Conservation (phyloP, 1,284 basidiomycete genomes). For the Cutaneotrichosporon dermatis region DNA sequence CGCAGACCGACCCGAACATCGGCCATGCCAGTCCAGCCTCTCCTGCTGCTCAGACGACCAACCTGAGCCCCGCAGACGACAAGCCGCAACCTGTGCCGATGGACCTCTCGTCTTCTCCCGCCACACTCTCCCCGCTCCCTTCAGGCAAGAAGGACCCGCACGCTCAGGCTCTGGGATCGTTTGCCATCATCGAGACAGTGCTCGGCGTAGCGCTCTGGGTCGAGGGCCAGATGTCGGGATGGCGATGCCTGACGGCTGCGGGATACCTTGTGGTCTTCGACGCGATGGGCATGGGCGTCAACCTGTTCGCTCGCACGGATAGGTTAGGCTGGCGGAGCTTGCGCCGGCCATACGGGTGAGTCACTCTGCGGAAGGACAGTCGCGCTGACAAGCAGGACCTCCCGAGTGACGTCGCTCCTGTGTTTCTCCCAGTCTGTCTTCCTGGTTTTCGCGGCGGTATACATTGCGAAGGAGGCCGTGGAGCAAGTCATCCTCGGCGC, state of each 20-base stretch:
- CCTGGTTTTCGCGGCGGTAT: slow-evolving; percentile 82
- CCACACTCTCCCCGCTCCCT: slow-evolving; percentile 30
- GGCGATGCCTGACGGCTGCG: slow-evolving; percentile 78
- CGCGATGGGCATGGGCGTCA: slow-evolving; percentile 67
- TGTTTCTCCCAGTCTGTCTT: slow-evolving; percentile 86
- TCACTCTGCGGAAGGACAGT: slow-evolving; percentile 12
- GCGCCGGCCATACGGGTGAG: slow-evolving; percentile 65
- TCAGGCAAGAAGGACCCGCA: slow-evolving; percentile 39
- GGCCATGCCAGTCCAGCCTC: background rate
- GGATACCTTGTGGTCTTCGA: slow-evolving; percentile 98
- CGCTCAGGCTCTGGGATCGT: slow-evolving; percentile 47
- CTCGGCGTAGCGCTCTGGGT: slow-evolving; percentile 70
- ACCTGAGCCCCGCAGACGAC: slow-evolving; percentile 14
- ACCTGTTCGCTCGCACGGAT: slow-evolving; percentile 53
- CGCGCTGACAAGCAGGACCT: slow-evolving; percentile 54
- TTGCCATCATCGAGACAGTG: slow-evolving; percentile 51
- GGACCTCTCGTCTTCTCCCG: slow-evolving; percentile 18
- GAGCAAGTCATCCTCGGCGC: slow-evolving; percentile 68
- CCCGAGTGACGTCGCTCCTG: slow-evolving; percentile 68
- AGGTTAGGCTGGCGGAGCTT: slow-evolving; percentile 39
- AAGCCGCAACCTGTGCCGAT: slow-evolving; percentile 32
- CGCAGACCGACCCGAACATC: slow-evolving; percentile 37
- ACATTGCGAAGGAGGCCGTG: slow-evolving; percentile 88
- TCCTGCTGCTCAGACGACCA: slow-evolving; percentile 15
- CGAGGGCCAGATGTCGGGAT: slow-evolving; percentile 82